Conservation (phyloP, 805 yeast species). For the Lachancea dasiensis region DNA sequence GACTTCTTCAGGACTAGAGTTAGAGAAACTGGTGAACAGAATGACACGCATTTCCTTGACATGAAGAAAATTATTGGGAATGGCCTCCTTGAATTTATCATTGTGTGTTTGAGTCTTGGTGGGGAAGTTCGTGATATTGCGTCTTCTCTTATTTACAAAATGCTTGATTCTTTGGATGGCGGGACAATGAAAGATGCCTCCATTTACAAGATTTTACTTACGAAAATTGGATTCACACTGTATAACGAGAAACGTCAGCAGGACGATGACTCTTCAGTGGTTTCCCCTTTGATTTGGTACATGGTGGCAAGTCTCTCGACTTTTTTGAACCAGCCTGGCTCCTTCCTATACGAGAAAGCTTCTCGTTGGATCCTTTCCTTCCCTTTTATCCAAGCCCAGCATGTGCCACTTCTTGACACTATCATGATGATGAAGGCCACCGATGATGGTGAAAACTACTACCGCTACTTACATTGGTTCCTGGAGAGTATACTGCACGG, state of each 20-base stretch:
- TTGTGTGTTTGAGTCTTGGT: slow-evolving; percentile 39
- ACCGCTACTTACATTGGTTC: slow-evolving; percentile 63
- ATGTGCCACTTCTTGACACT: slow-evolving; percentile 39
- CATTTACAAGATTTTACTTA: slow-evolving; percentile 48
- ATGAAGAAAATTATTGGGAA: slow-evolving; percentile 54
- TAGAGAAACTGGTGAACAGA: slow-evolving; percentile 18
- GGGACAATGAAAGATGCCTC: slow-evolving; percentile 50
- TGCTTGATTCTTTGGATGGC: slow-evolving; percentile 38
- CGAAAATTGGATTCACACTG: slow-evolving; percentile 36
- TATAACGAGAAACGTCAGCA: slow-evolving; percentile 13
- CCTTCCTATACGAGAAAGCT: slow-evolving; percentile 64
- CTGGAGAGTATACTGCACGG: slow-evolving; percentile 44
- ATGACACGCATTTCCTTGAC: slow-evolving; percentile 37
- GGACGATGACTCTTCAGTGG: slow-evolving; percentile 10
- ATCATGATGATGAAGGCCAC: slow-evolving; percentile 25
- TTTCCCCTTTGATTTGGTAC: slow-evolving; percentile 48
- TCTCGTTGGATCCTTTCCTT: slow-evolving; percentile 54
- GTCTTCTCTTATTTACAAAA: slow-evolving; percentile 39
- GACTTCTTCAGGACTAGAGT: slow-evolving; percentile 44
- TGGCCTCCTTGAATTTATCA: slow-evolving; percentile 42
- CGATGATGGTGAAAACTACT: slow-evolving; percentile 42
- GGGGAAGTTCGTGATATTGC: slow-evolving; percentile 34
- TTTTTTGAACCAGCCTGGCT: slow-evolving; percentile 62
- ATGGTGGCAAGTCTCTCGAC: slow-evolving; percentile 51
- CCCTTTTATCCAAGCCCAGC: slow-evolving; percentile 36